A percentile compares a stretch with the other conserved stretches of the same genome.
These are phyloP conservation scores for Carallia brachiata DNA, from an alignment of 345 rosid genomes.

Conservation along the genomic window DNA sequence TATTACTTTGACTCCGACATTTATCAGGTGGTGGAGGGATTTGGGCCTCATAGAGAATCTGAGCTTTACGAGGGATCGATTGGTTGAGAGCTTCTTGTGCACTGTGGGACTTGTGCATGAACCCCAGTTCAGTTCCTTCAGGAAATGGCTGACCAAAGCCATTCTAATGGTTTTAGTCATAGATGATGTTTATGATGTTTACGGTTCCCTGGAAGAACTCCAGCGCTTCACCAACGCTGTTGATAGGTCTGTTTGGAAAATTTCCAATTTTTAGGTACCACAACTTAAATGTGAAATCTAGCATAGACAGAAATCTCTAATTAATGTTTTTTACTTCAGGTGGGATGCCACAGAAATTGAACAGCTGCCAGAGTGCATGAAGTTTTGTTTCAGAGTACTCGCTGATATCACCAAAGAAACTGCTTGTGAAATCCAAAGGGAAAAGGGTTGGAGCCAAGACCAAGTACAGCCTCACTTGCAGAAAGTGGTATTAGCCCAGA, in stretches of 20 bases:
- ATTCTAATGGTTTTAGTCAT: constrained; percentile 35
- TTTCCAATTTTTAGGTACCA: neutral
- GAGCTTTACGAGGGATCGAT: constrained; percentile 44
- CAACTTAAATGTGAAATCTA: neutral
- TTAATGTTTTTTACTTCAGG: constrained; percentile 16
- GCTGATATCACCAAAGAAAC: constrained; percentile 28
- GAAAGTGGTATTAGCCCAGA: constrained; percentile 33
- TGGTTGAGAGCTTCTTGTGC: constrained; percentile 50
- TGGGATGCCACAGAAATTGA: constrained; percentile 34
- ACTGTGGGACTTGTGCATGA: constrained; percentile 39
- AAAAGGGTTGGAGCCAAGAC: constrained; percentile 22
- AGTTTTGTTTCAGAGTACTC: constrained; percentile 40
- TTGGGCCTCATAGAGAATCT: constrained; percentile 34
- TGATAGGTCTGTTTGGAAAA: constrained; percentile 20
- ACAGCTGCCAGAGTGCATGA: constrained; percentile 46
- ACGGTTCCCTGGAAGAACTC: constrained; percentile 49
- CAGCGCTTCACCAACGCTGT: constrained; percentile 45
- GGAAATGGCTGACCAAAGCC: constrained; percentile 46
- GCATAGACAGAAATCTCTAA: no score
- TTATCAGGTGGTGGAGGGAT: constrained; percentile 55
- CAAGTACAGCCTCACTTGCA: constrained; percentile 27
- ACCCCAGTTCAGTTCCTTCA: constrained; percentile 29
- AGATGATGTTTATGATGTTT: constrained; percentile 55
- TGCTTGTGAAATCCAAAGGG: constrained; percentile 36
- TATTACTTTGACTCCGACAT: neutral